phyloP scores from a whole-genome alignment of 441 rosid species.

The Jatropha podagrica region DNA sequence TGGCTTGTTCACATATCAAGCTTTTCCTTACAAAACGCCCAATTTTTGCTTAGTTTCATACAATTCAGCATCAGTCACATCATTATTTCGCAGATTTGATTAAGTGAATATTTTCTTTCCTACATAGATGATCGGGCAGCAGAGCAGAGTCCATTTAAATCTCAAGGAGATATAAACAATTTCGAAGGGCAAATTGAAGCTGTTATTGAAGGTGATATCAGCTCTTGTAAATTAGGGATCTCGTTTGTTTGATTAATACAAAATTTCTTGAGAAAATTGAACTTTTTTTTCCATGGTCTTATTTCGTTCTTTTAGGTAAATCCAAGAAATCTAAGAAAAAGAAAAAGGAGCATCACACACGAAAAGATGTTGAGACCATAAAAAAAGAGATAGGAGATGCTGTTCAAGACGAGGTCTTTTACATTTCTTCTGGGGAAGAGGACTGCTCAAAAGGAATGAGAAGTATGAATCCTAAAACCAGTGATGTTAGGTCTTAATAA shows the following conservation, averaged over 20 bases:
- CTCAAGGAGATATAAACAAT: constrained; percentile 4
- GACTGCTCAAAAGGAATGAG: constrained; percentile 84
- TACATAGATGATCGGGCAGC: constrained; percentile 16
- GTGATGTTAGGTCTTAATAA: not conserved
- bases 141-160: not conserved
- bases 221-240: constrained; percentile 11
- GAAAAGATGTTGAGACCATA: constrained; percentile 25
- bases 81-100: not conserved
- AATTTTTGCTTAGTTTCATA: not conserved
- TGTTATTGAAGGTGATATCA: constrained; percentile 13
- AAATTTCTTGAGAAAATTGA: not conserved
- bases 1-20: not conserved
- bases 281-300: constrained; percentile 3
- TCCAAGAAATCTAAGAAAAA: constrained; percentile 55
- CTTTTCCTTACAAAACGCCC: constrained; percentile 4
- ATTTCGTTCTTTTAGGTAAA: constrained; percentile 40
- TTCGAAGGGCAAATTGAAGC: constrained; percentile 7
- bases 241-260: not conserved
- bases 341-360: constrained; percentile 36
- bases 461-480: constrained; percentile 45
- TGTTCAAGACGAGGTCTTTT: constrained; percentile 51
- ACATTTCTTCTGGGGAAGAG: constrained; percentile 83
- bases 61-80: not conserved
- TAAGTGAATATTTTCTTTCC: constrained; percentile 8
- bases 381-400: constrained; percentile 35